phyloP scores from a whole-genome alignment of 352 stramenopile genomes.

The Phytophthora litchii region DNA sequence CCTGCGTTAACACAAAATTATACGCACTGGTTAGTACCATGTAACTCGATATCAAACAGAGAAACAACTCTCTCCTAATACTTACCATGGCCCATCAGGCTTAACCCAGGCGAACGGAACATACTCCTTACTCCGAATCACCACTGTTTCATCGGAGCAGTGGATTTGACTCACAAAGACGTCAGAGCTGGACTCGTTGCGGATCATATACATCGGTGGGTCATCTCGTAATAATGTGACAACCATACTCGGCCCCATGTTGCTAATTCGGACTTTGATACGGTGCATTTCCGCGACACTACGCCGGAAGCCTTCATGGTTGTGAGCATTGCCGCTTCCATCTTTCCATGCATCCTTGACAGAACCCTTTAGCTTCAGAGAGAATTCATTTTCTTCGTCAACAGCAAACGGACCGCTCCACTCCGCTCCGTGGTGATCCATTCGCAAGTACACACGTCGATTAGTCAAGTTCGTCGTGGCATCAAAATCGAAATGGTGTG shows the following conservation, averaged over 20 bases:
- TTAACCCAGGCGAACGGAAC: slow-evolving; percentile 84
- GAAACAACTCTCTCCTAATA: not conserved
- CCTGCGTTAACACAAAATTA: slow-evolving; percentile 36
- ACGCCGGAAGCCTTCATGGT: slow-evolving; percentile 48
- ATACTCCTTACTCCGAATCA: slow-evolving; percentile 76
- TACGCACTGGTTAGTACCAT: slow-evolving; percentile 1
- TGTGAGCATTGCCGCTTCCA: slow-evolving; percentile 37
- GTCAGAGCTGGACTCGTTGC: slow-evolving; percentile 81
- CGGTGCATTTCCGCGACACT: slow-evolving; percentile 63
- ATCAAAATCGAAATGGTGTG: slow-evolving; percentile 80
- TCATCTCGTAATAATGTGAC: slow-evolving; percentile 79
- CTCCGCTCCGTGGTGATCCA: slow-evolving; percentile 73
- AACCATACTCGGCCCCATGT: slow-evolving; percentile 80
- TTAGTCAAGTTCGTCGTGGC: slow-evolving; percentile 50
- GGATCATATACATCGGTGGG: slow-evolving; percentile 86
- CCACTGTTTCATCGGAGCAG: slow-evolving; percentile 63
- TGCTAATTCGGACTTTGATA: slow-evolving; percentile 79
- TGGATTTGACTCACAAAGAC: slow-evolving; percentile 76
- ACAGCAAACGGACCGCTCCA: slow-evolving; percentile 86
- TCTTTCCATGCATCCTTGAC: slow-evolving; percentile 60
- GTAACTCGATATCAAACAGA: not conserved
- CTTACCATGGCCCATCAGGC: slow-evolving; percentile 75
- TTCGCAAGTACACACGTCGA: slow-evolving; percentile 72
- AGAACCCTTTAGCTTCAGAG: slow-evolving; percentile 70
- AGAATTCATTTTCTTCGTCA: slow-evolving; percentile 88